Evolutionary conservation across 2,329 filamentous ascomycete genomes (phyloP).

Genomic region (Orbilia ellipsospora): DNA sequence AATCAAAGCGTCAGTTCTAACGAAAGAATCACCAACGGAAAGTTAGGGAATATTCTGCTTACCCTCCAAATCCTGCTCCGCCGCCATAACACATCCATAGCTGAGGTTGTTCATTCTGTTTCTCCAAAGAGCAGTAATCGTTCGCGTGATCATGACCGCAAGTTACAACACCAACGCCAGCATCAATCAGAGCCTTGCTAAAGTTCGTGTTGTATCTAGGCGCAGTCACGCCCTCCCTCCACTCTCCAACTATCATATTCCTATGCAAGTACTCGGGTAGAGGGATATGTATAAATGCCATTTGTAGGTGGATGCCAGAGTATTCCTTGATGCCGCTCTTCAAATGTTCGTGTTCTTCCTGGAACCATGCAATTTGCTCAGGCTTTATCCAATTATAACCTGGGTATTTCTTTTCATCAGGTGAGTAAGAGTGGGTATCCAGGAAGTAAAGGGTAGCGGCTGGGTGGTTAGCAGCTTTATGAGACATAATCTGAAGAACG

Average conservation of each 20-base stretch:
- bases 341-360: slow-evolving; percentile 76
- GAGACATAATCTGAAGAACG: slow-evolving; percentile 86
- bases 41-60: not conserved
- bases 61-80: slow-evolving; percentile 90
- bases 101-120: slow-evolving; percentile 65
- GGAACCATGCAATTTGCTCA: slow-evolving; percentile 95
- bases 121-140: slow-evolving; percentile 86
- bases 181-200: slow-evolving; percentile 84
- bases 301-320: slow-evolving; percentile 90
- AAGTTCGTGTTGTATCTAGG: slow-evolving; percentile 93
- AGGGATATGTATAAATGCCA: slow-evolving; percentile 97
- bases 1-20: slow-evolving; percentile 14
- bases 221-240: slow-evolving; percentile 85
- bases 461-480: slow-evolving; percentile 81
- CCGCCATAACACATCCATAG: slow-evolving; percentile 99
- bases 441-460: slow-evolving; percentile 94
- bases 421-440: slow-evolving; percentile 91
- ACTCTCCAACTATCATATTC: slow-evolving; percentile 74
- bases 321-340: slow-evolving; percentile 85
- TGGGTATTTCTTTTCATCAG: slow-evolving; percentile 85
- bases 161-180: slow-evolving; percentile 73
- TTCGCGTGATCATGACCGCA: slow-evolving; percentile 94
- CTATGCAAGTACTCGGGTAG: slow-evolving; percentile 81
- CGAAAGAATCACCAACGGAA: not conserved
- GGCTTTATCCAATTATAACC: slow-evolving; percentile 98